Percentiles rank a stretch among this genome's conserved stretches.
phyloP scores from a whole-genome alignment of 352 stramenopile genomes.

The Phytophthora boehmeriae region DNA sequence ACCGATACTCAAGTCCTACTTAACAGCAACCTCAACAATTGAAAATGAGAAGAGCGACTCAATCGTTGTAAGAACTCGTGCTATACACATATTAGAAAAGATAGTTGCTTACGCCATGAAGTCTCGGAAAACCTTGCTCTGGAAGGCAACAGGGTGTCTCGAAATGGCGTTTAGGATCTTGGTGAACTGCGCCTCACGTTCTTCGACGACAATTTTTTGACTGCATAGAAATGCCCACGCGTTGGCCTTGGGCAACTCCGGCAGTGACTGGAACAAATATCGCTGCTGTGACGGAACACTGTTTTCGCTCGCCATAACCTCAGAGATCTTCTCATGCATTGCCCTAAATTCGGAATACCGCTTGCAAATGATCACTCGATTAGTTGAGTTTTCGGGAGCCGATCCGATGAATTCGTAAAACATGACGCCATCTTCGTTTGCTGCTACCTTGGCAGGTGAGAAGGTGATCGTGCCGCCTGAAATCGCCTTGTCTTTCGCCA shows the following conservation, averaged over 20 bases:
- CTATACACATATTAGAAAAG: no score
- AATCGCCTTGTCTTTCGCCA: slow-evolving; percentile 15
- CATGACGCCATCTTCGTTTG: slow-evolving; percentile 28
- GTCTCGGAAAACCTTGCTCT: slow-evolving; percentile 43
- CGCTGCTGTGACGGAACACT: slow-evolving; percentile 44
- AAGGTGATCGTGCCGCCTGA: slow-evolving; percentile 19
- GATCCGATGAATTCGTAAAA: slow-evolving; percentile 59
- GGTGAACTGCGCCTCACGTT: slow-evolving; percentile 60
- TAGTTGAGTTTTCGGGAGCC: slow-evolving; percentile 38
- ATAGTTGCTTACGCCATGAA: slow-evolving; percentile 40
- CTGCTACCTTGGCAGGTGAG: slow-evolving; percentile 45
- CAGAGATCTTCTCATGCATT: slow-evolving; percentile 52
- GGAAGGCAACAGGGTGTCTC: slow-evolving; percentile 49
- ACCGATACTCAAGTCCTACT: not conserved
- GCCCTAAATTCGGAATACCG: slow-evolving; percentile 79
- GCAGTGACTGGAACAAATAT: slow-evolving; percentile 58
- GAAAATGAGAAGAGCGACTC: not conserved
- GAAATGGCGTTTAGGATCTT: slow-evolving; percentile 71
- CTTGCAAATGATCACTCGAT: slow-evolving; percentile 54
- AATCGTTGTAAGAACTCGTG: not conserved
- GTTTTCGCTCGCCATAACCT: slow-evolving; percentile 54
- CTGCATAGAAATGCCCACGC: slow-evolving; percentile 41
- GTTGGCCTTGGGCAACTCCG: slow-evolving; percentile 50
- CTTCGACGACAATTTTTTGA: slow-evolving; percentile 49
- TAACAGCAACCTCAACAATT: not conserved